These are phyloP conservation scores for Coleophoma eucalyptorum DNA, from an alignment of 2,329 filamentous ascomycete genomes.

Conservation along the genomic window DNA sequence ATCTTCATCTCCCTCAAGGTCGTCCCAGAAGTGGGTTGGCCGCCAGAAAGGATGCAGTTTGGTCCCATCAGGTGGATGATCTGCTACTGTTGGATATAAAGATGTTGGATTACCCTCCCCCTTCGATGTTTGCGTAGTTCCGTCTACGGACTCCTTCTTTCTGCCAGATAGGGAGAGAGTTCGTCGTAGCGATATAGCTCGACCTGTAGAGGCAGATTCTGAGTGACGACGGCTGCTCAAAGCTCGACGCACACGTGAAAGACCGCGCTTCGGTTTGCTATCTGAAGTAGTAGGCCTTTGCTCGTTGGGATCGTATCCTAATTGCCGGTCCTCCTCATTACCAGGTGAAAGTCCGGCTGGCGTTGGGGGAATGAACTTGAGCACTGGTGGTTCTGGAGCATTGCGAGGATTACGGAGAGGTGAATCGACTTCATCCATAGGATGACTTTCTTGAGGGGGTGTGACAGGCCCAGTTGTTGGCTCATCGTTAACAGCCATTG, in stretches of 20 bases:
- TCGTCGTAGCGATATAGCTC: constrained; percentile 46
- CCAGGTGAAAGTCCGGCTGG: constrained; percentile 56
- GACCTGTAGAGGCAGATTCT: constrained; percentile 43
- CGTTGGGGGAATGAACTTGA: constrained; percentile 61
- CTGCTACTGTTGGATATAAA: constrained; percentile 38
- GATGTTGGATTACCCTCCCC: constrained; percentile 19
- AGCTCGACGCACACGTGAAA: constrained; percentile 51
- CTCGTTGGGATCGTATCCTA: constrained; percentile 52
- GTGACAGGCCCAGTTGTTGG: constrained; percentile 41
- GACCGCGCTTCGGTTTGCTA: constrained; percentile 40
- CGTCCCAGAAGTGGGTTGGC: constrained; percentile 43
- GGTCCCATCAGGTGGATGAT: constrained; percentile 45
- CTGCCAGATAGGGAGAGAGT: constrained; percentile 26
- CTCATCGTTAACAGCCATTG: constrained; percentile 27
- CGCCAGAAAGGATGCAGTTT: constrained; percentile 60
- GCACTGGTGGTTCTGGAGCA: constrained; percentile 52
- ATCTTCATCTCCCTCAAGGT: constrained; percentile 35
- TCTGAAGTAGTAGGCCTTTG: constrained; percentile 23
- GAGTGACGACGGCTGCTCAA: constrained; percentile 46
- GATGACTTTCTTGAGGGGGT: constrained; percentile 44
- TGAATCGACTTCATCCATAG: constrained; percentile 54
- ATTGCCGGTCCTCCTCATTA: constrained; percentile 44
- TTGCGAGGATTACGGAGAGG: constrained; percentile 58
- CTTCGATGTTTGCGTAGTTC: constrained; percentile 19
- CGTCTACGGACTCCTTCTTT: constrained; percentile 12